Base-by-base conservation (phyloP, 139 green algal genomes). In the Picochlorum sp. region DNA sequence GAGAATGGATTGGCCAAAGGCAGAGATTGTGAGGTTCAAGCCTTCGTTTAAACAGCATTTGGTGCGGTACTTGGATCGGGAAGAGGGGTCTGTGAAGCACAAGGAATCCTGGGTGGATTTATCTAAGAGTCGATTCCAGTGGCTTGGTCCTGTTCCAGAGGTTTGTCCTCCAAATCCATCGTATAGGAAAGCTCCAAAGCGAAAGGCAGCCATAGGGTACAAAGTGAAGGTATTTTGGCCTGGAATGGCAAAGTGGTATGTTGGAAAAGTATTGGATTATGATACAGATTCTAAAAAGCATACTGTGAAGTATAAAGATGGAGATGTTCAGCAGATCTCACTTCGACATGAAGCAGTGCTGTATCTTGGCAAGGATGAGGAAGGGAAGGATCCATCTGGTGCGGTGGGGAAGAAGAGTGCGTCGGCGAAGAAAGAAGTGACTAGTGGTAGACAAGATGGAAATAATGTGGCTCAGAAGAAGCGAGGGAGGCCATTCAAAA, bases 211-310 rank as follows among this genome's bases (percentile, higher is more conserved):
- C 5, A 71, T 86, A 20, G 71, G 72, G 52, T 54, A 14, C 15
- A 51, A 52, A 24, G 59, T 87, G 6, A 63, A 61, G 16, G 62
- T 87, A 9, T 87, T 84, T 67, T 88, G 82, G 82, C 82, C 82
- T 7, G 70, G 54, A 28, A 88, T 87, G 82, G 59, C 63, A 49
- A 69, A 62, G 23, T 85, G 76, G 80, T 87, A 88, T 52, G 20
- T 63, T 2, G 82, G 82, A 16, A 78, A 67, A 37, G 73, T 88
- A 34, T 57, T 68, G 13, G 45, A 41, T 3, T 88, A 76, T 21
- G 73, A 89, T 58, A 18, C 66, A 4, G 26, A 59, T 20, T 72
- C 62, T 8, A 56, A 56, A 16, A 52, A 56, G 49, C 81, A 89
- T 70, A 66, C 21, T 6, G 51, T 89, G 26, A 60, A 51, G 30